phyloP scores from a whole-genome alignment of 2,329 filamentous ascomycete species.

The Tolypocladium album region DNA sequence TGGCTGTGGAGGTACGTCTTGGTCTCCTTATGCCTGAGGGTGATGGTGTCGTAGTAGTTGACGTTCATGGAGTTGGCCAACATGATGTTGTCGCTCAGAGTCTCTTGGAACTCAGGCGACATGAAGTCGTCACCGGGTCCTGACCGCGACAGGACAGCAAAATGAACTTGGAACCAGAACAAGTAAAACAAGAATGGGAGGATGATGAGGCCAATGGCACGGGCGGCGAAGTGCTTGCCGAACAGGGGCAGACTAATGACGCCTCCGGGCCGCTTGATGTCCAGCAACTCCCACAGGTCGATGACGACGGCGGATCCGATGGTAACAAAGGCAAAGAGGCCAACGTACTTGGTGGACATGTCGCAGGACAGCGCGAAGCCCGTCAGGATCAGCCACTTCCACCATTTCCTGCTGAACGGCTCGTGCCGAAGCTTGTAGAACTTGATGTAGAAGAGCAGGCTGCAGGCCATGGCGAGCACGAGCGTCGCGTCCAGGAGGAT shows the following conservation, averaged over 20 bases:
- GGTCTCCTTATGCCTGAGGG: slow-evolving; percentile 91
- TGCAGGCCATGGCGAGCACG: slow-evolving; percentile 92
- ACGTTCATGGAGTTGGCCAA: slow-evolving; percentile 75
- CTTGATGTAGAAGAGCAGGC: slow-evolving; percentile 85
- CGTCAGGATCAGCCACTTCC: slow-evolving; percentile 97
- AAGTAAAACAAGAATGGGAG: slow-evolving; percentile 96
- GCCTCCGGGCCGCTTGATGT: slow-evolving; percentile 76
- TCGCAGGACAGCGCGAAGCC: slow-evolving; percentile 93
- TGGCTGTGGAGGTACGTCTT: slow-evolving; percentile 95
- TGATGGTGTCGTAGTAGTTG: slow-evolving; percentile 82
- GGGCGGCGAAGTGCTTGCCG: slow-evolving; percentile 79
- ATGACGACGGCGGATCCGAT: slow-evolving; percentile 90
- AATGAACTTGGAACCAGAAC: slow-evolving; percentile 99
- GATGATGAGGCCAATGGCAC: slow-evolving; percentile 74
- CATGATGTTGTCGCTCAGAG: slow-evolving; percentile 89
- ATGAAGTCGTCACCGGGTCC: slow-evolving; percentile 98
- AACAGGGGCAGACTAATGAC: slow-evolving; percentile 72
- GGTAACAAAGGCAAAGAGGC: slow-evolving; percentile 91
- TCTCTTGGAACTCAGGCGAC: slow-evolving; percentile 97
- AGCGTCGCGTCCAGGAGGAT: slow-evolving; percentile 92
- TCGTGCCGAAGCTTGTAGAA: slow-evolving; percentile 94
- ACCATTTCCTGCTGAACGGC: slow-evolving; percentile 92
- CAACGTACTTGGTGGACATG: slow-evolving; percentile 97
- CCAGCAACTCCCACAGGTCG: slow-evolving; percentile 88
- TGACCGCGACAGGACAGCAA: slow-evolving; percentile 75